Evolutionary conservation across 148 eudicot genomes (phyloP), one percentile per base, ranked within the genome.

Genomic region (Talinum fruticosum): DNA sequence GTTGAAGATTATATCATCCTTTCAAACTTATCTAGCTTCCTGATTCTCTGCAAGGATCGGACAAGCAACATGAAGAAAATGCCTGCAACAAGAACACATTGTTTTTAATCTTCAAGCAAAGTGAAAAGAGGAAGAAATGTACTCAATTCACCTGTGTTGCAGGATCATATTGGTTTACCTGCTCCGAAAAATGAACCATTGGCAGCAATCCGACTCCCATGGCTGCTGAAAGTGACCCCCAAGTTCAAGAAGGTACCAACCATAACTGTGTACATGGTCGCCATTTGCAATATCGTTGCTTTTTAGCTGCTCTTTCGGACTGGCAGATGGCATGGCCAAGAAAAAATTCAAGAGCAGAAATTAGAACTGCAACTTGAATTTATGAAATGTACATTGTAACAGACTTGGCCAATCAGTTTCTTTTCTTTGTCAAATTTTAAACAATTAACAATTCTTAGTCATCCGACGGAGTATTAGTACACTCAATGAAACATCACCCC

Each of bases 271-370:
- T 96, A 90, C 85, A 96, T 89, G 23, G 99, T 96, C 73, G 98
- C 99, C 92, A 91, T 90, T 81, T 96, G 99, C 78, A 96, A 82
- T 83, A 93, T 84, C 26, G 95, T 91, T 61, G 98, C 99, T 82
- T 93, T 96, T 65, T 89, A 74, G 99, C 99, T 65, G 99, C 97
- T 89, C 99, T 89, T 80, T 96, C 99, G 12, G 99, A 96, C 99
- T 96, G 18, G 84, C 12, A 73, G 36, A 59, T 12, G 8, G 66
- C 28, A 35, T 28, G 38, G 69, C 41, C 72, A 26, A 3, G 3
- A 23, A 44, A 2, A 59, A 44, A 57, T 32, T 28, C 18, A 76
- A 26, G 66, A 47, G 26, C 67, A 75, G 26, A 65, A 76, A 35
- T 62, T 81, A 71, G 75, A 36, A 16, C 28, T 28, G 30, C 14